phyloP scores from a whole-genome alignment of 2,329 filamentous ascomycete species.

The Phoma herbarum region DNA sequence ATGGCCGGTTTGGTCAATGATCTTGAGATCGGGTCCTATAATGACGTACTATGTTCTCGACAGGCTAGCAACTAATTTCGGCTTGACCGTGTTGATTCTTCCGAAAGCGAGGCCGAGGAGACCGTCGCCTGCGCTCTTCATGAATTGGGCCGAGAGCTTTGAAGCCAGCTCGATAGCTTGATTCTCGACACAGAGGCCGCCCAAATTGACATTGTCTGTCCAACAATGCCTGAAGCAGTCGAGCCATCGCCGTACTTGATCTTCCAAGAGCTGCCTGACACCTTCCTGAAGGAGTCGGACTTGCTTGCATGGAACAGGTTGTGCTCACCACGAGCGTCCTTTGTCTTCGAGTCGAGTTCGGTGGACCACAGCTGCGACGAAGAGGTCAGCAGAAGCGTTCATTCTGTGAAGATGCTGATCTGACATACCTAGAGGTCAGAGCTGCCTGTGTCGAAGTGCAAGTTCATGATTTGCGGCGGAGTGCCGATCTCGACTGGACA shows the following conservation, averaged over 20 bases:
- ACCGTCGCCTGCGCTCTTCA: constrained; percentile 63
- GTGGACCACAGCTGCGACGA: constrained; percentile 34
- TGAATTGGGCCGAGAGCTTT: constrained; percentile 63
- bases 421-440: constrained; percentile 66
- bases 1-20: neutral
- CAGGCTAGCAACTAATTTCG: constrained; percentile 61
- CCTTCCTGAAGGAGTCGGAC: constrained; percentile 41
- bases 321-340: constrained; percentile 60
- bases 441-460: constrained; percentile 75
- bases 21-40: neutral
- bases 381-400: neutral
- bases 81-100: constrained; percentile 64
- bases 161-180: constrained; percentile 72
- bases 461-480: constrained; percentile 62
- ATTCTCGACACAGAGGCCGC: constrained; percentile 62
- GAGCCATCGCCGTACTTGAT: constrained; percentile 72
- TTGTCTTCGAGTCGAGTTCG: constrained; percentile 39
- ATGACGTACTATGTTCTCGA: constrained; percentile 59
- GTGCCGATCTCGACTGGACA: constrained; percentile 68
- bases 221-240: constrained; percentile 68
- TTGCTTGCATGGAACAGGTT: constrained; percentile 62
- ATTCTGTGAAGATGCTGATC: neutral
- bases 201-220: constrained; percentile 69
- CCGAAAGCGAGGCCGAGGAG: constrained; percentile 68
- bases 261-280: constrained; percentile 62